phyloP scores from a whole-genome alignment of 345 rosid genomes.

The Rhizophora mangle region DNA sequence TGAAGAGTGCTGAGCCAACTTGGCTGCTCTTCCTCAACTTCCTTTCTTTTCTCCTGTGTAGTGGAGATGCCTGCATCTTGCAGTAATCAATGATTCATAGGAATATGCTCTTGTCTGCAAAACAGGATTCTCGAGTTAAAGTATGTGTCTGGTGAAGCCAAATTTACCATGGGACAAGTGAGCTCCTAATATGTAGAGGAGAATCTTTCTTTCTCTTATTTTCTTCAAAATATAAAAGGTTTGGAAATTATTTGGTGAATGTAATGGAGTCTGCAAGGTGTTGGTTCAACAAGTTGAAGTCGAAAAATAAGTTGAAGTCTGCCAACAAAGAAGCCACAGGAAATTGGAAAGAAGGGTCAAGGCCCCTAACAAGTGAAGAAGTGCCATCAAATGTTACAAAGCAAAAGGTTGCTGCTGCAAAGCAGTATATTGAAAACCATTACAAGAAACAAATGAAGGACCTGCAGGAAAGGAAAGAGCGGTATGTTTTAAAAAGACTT shows the following conservation, averaged over 20 bases:
- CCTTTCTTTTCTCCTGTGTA: constrained; percentile 6
- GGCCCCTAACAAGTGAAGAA: constrained; percentile 64
- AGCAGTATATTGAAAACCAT: constrained; percentile 93
- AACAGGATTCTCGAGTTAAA: constrained; percentile 19
- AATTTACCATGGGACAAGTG: constrained; percentile 19
- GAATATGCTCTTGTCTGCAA: not conserved
- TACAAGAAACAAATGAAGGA: constrained; percentile 87
- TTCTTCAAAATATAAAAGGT: not conserved
- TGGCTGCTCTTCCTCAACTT: not conserved
- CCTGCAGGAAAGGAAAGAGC: constrained; percentile 79
- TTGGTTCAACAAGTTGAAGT: constrained; percentile 73
- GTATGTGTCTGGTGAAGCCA: constrained; percentile 10
- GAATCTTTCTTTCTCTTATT: not conserved
- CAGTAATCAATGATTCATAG: constrained; percentile 7
- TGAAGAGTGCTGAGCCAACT: not conserved
- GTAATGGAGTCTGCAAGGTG: constrained; percentile 64
- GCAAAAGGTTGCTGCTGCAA: constrained; percentile 93
- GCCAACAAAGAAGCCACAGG: constrained; percentile 57
- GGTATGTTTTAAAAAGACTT: constrained; percentile 47
- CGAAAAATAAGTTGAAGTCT: constrained; percentile 62
- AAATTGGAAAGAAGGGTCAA: constrained; percentile 56
- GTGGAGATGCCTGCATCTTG: constrained; percentile 15
- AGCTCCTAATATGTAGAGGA: not conserved
- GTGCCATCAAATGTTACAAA: constrained; percentile 82
- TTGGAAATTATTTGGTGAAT: constrained; percentile 11